These are phyloP conservation scores for Sisymbrium irio DNA, from an alignment of 345 rosid genomes.

Conservation along the genomic window DNA sequence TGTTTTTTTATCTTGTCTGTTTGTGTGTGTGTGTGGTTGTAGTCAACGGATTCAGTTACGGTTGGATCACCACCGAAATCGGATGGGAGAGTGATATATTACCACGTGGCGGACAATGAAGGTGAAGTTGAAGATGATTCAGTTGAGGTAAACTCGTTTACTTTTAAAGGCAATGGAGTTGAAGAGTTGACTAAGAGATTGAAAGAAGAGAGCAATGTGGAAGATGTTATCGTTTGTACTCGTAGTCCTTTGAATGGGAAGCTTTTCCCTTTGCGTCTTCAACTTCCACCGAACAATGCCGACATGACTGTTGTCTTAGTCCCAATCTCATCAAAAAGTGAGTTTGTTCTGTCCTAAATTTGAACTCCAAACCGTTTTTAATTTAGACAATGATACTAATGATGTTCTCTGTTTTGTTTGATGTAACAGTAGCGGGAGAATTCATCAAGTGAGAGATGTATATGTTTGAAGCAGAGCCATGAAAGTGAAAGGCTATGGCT, in stretches of 20 bases:
- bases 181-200: conserved; percentile 67
- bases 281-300: conserved; percentile 86
- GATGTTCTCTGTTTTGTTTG: not conserved
- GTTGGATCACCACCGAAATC: conserved; percentile 64
- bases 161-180: conserved; percentile 73
- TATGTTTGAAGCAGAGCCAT: conserved; percentile 16
- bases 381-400: not conserved
- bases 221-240: conserved; percentile 70
- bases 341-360: not conserved
- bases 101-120: conserved; percentile 66
- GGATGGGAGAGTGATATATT: conserved; percentile 85
- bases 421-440: conserved; percentile 31
- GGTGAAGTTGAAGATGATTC: conserved; percentile 69
- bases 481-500: conserved; percentile 1
- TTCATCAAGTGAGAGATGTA: conserved; percentile 20
- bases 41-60: conserved; percentile 68
- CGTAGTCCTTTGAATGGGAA: conserved; percentile 85
- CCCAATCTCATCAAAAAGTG: conserved; percentile 56
- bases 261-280: conserved; percentile 83
- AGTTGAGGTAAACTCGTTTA: conserved; percentile 50
- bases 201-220: conserved; percentile 69
- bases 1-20: not conserved
- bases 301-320: conserved; percentile 84
- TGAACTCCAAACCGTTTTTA: not conserved
- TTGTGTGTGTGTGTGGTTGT: not conserved